phyloP scores from a whole-genome alignment of 805 yeast genomes.

The Lipomyces yamadae region DNA sequence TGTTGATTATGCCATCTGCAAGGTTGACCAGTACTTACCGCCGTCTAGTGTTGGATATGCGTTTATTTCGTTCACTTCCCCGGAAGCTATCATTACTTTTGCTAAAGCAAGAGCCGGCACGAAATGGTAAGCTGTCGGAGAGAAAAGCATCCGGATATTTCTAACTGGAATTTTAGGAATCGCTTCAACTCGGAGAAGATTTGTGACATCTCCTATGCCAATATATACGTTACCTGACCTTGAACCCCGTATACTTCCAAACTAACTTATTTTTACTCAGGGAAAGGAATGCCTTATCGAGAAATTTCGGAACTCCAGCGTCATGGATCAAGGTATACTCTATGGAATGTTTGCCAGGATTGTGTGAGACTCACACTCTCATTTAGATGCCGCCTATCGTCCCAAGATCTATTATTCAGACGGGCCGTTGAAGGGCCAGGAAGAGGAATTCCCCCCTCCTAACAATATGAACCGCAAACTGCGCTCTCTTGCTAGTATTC shows the following conservation, averaged over 20 bases:
- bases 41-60: conserved; percentile 56
- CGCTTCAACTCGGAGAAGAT: conserved; percentile 55
- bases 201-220: conserved; percentile 59
- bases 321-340: conserved; percentile 50
- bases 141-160: not conserved
- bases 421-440: conserved; percentile 53
- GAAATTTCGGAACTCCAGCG: conserved; percentile 57
- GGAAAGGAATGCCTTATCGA: conserved; percentile 53
- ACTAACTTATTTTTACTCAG: conserved; percentile 44
- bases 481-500: conserved; percentile 46
- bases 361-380: conserved; percentile 9
- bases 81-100: conserved; percentile 53
- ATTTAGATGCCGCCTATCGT: conserved; percentile 50
- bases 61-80: conserved; percentile 55
- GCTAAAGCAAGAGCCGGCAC: conserved; percentile 54
- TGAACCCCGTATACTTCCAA: not conserved
- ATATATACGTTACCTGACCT: conserved; percentile 44
- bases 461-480: conserved; percentile 45
- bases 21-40: not conserved
- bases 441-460: conserved; percentile 51
- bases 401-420: conserved; percentile 55
- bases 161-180: conserved; percentile 41
- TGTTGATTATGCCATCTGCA: conserved; percentile 10
- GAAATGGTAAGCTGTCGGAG: conserved; percentile 47
- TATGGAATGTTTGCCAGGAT: not conserved